phyloP scores from a whole-genome alignment of 345 rosid genomes.

The Eutrema yunnanense region DNA sequence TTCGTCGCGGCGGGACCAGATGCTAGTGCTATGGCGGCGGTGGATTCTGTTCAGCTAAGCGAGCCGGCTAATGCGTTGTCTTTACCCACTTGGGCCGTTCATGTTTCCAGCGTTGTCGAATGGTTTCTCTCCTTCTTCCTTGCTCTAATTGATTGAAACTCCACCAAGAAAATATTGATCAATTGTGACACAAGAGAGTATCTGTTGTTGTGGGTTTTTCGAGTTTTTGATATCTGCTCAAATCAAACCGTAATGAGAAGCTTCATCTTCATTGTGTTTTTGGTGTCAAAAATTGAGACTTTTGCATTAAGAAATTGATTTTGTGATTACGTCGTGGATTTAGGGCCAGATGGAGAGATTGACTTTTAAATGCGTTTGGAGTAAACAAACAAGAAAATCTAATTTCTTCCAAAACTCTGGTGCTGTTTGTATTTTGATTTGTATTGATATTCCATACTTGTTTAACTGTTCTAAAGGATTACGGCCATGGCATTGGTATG shows the following conservation, averaged over 20 bases:
- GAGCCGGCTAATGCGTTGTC: constrained; percentile 90
- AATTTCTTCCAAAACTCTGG: neutral
- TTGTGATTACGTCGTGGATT: neutral
- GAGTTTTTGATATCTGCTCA: neutral
- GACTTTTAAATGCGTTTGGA: too few species aligned
- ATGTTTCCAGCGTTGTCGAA: constrained; percentile 87
- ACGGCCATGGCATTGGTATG: constrained; percentile 93
- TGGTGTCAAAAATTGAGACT: neutral
- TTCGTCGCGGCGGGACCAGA: constrained; percentile 29
- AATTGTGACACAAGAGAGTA: neutral
- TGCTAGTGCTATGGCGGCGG: constrained; percentile 32
- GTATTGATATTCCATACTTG: neutral
- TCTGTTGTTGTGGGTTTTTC: neutral
- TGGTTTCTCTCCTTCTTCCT: constrained; percentile 40
- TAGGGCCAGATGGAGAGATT: neutral
- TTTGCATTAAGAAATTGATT: neutral
- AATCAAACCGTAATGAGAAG: neutral
- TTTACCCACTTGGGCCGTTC: constrained; percentile 91
- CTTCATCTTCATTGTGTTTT: neutral
- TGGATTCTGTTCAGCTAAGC: constrained; percentile 42
- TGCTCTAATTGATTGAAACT: neutral
- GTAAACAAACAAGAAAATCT: too few species aligned
- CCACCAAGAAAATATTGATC: neutral
- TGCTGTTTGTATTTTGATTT: too few species aligned
- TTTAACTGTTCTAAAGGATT: constrained; percentile 43